These are phyloP conservation scores for Basidiobolus heterosporus DNA, from an alignment of 371 early-diverging fungal species.

Conservation along the genomic window DNA sequence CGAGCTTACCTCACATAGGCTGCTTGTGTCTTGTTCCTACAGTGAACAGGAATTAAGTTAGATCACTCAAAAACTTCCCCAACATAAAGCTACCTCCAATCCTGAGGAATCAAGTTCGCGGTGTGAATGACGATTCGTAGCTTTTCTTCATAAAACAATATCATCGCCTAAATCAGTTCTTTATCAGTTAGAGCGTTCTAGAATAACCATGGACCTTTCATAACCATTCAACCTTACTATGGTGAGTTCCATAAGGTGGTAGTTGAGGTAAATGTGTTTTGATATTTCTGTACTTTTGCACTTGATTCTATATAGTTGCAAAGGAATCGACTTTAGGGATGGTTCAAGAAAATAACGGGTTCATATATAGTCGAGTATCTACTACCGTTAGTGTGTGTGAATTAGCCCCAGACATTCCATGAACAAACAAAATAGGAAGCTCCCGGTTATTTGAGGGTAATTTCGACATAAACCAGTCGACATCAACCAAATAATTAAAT, in stretches of 20 bases:
- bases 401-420: conserved; percentile 10
- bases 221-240: conserved; percentile 40
- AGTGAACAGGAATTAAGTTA: neutral
- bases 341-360: neutral
- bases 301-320: neutral
- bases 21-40: conserved; percentile 34
- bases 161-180: conserved; percentile 19
- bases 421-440: conserved; percentile 12
- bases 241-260: conserved; percentile 31
- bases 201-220: neutral
- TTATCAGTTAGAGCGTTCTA: neutral
- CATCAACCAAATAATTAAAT: conserved; percentile 26
- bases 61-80: neutral
- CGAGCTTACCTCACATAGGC: conserved; percentile 25
- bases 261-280: conserved; percentile 7
- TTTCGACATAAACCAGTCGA: conserved; percentile 17
- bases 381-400: neutral
- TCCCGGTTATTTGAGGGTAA: conserved; percentile 10
- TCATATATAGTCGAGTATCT: neutral
- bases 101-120: conserved; percentile 35
- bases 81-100: conserved; percentile 31
- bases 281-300: neutral
- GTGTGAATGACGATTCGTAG: conserved; percentile 36
- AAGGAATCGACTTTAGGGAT: neutral
- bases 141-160: conserved; percentile 26